Evolutionary conservation across 768 basidiomycete species (phyloP), one percentile per base, ranked within the genome.

Genomic region (Boletus rubescentipes): DNA sequence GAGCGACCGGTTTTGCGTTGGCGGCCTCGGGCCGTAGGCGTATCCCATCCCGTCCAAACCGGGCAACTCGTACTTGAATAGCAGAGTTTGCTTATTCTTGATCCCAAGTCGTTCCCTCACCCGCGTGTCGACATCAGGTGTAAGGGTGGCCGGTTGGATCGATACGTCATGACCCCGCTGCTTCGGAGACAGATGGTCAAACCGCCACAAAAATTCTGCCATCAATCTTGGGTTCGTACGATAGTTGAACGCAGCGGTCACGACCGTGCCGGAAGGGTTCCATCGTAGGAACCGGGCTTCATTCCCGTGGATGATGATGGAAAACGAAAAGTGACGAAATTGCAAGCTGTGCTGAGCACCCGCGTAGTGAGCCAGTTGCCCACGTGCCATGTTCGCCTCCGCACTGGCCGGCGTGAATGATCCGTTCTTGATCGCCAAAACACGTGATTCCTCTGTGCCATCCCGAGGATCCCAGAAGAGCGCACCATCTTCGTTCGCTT

Each of bases 181-280:
- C n/a, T n/a, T n/a, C n/a, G n/a, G n/a, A n/a, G n/a, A n/a, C n/a
- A 50, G 49, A 14, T 41, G 30, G 16, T 41, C 9, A 12, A 50
- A 50, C 16, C 31, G 39, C 49, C 49, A 50, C 1, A 50, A 18
- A 18, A 41, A 32, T 8, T 50, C 16, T 0, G 21, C 31, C 31
- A 50, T 32, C 15, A 4, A 9, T 5, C 1, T 2, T 9, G 39
- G 39, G 3, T 41, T n/a, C 6, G 7, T 23, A 3, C 16, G 31
- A 11, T 44, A 51, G 23, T 35, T 36, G 34, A 51, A 51, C 2
- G 9, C 34, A 8, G 26, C 14, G 1, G 34, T 51, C 12, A 51
- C 26, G 3, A 29, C 26, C 2, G 41, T 30, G 4, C 23, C 34
- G 4, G 61, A 44, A 8, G 68, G 68, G 54, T 77, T 74, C 69